Evolutionary conservation across 371 early-diverging fungal species (phyloP), one percentile per base, ranked within the genome.

Genomic region (Apophysomyces sp.): DNA sequence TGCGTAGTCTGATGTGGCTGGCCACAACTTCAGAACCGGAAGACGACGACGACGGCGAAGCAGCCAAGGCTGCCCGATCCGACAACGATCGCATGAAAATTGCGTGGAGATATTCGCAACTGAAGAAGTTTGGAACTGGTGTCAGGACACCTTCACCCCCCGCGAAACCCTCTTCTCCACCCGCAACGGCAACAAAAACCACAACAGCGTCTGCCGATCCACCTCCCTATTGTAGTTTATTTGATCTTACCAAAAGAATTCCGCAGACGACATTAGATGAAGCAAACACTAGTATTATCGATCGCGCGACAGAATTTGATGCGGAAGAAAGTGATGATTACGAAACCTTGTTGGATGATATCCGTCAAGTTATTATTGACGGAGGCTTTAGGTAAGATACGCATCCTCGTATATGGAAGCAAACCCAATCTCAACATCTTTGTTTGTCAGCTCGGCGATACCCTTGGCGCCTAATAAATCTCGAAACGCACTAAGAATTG

Each of bases 81-180:
- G 80, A 81, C 11, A 76, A 78, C 29, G 92, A 94, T 61, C 76
- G 81, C 2, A 84, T 97, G 86, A 88, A 84, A 63, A 97, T 97
- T 60, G 98, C 97, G 0, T 96, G 97, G 97, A 72, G 97, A 59
- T 97, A 97, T 78, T 86, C 95, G 60, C 84, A 86, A 57, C 64
- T 92, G 66, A 90, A 89, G 57, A 83, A 84, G 60, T 82, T 91
- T 65, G 85, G 81, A 58, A 74, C 82, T 26, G 67, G 69, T 27
- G 74, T 82, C 3, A 69, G 68, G 28, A 44, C 39, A 72, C 65
- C 71, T 57, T 65, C 74, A 30, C 69, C 73, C 32, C 59, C 68
- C 6, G 41, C 64, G 24, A 52, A 62, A 44, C 24, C 62, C 21
- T 4, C 58, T n/a, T 11, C 60, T n/a, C 27, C 55, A n/a, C 29